Base-by-base conservation (phyloP, 441 rosid genomes). In the Euphorbia schlechtendalii region DNA sequence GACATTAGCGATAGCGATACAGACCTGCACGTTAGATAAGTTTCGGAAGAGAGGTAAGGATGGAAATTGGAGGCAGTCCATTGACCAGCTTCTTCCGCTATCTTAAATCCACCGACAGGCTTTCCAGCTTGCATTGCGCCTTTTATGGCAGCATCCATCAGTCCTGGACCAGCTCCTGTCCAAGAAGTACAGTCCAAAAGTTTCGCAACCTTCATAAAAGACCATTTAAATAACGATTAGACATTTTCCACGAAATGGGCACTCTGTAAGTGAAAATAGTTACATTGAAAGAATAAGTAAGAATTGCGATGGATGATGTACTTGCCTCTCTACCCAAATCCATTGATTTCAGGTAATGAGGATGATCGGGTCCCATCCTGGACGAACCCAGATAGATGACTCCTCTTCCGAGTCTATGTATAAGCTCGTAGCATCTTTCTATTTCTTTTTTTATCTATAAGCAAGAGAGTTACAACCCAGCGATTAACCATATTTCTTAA, bases 81-180 rank as follows among this genome's bases (percentile, higher is more conserved):
- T 80, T 92, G 87, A 59, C 89, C 88, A 0, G 96, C 90, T 84
- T 92, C 96, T 82, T 68, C 85, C 49, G 76, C 86, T 38, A 89
- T 84, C 76, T 88, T 89, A 69, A 92, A 83, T 69, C 96, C 98
- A 69, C 88, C 96, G 0, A 84, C 90, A 3, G 86, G 82, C 75
- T 86, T 86, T 68, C 83, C 86, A 52, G 87, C 89, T 78, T 87
- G 77, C 55, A 87, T 36, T 74, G 98, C 96, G 57, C 98, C 98
- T 76, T 83, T 87, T 36, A 76, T 79, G 21, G 80, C 85, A 66
- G 96, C 98, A 70, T 92, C 98, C 96, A 92, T 92, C 58, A 92
- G 93, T 63, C 98, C 93, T 27, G 96, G 89, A 79, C 98, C 96
- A 71, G 83, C 96, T 41, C 98, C 98, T 2, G 90, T 82, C 98